Evolutionary conservation across 495 filamentous ascomycete genomes (phyloP).

Genomic region (Penicillium verhagenii): DNA sequence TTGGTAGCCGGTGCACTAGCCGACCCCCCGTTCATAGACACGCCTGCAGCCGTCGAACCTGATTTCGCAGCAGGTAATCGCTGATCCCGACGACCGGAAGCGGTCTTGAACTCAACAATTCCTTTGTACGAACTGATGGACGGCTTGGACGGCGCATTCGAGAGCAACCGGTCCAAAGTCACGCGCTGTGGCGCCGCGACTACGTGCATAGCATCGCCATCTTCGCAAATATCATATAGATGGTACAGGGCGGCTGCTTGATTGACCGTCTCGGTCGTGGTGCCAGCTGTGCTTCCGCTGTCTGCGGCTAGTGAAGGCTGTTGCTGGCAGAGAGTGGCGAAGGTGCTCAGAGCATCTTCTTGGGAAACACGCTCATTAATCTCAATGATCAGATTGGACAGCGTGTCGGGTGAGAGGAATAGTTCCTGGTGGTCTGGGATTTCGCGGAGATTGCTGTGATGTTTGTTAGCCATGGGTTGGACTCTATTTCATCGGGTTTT

Average conservation of each 20-base stretch:
- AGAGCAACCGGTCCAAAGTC: conserved; percentile 30
- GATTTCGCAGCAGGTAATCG: conserved; percentile 5
- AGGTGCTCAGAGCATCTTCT: conserved; percentile 34
- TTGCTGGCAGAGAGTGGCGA: conserved; percentile 22
- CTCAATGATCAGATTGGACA: conserved; percentile 82
- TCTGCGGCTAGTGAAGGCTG: conserved; percentile 15
- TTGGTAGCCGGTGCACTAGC: conserved; percentile 17
- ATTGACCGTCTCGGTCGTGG: conserved; percentile 49
- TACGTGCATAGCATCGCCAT: conserved; percentile 55
- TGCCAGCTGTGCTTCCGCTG: conserved; percentile 26
- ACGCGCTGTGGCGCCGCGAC: conserved; percentile 41
- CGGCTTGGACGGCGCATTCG: conserved; percentile 11
- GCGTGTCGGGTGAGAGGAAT: conserved; percentile 75
- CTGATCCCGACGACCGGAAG: conserved; percentile 14
- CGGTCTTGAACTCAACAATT: conserved; percentile 30
- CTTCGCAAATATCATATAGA: conserved; percentile 71
- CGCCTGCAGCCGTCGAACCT: conserved; percentile 16
- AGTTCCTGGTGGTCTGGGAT: conserved; percentile 95
- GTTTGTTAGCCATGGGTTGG: conserved; percentile 16
- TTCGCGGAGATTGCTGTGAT: conserved; percentile 70
- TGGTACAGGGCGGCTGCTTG: conserved; percentile 68
- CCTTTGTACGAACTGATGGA: conserved; percentile 31
- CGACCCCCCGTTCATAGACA: conserved; percentile 15
- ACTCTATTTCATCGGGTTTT: conserved; percentile 1
- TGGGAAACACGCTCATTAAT: conserved; percentile 69